Conservation (phyloP, 306 rosid genomes). For the Canavalia ensiformis region DNA sequence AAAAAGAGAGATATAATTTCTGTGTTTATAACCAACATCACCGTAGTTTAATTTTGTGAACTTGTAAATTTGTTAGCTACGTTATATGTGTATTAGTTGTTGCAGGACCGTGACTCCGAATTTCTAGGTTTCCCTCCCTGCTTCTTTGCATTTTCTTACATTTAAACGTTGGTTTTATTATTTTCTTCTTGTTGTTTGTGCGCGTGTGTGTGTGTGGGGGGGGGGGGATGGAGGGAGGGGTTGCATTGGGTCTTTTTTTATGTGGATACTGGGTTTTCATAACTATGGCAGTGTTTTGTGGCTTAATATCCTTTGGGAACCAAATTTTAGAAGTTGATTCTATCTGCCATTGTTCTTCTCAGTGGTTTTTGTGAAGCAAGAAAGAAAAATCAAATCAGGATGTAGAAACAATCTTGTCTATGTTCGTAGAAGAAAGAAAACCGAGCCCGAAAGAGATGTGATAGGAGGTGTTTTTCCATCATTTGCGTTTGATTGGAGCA, state of each 20-base stretch:
- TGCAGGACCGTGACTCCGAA: background rate
- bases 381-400: conserved; percentile 10
- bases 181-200: background rate
- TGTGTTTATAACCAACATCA: background rate
- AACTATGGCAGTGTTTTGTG: conserved; percentile 27
- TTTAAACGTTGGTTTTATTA: background rate
- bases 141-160: conserved; percentile 12
- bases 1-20: background rate
- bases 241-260: background rate
- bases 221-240: background rate
- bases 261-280: conserved; percentile 5
- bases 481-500: conserved; percentile 14
- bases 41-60: conserved; percentile 12
- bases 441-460: background rate
- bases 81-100: background rate
- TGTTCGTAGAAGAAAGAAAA: conserved; percentile 19
- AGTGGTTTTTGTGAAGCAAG: conserved; percentile 28
- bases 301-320: background rate
- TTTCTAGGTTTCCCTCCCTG: conserved; percentile 24
- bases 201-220: background rate
- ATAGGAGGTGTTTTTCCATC: background rate
- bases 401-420: background rate
- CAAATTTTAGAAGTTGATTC: conserved; percentile 36
- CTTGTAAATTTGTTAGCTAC: background rate
- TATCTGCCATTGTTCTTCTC: conserved; percentile 40